Evolutionary conservation across 1,284 basidiomycete species (phyloP), one percentile per base, ranked within the genome.

Genomic region (Ganoderma sinense): DNA sequence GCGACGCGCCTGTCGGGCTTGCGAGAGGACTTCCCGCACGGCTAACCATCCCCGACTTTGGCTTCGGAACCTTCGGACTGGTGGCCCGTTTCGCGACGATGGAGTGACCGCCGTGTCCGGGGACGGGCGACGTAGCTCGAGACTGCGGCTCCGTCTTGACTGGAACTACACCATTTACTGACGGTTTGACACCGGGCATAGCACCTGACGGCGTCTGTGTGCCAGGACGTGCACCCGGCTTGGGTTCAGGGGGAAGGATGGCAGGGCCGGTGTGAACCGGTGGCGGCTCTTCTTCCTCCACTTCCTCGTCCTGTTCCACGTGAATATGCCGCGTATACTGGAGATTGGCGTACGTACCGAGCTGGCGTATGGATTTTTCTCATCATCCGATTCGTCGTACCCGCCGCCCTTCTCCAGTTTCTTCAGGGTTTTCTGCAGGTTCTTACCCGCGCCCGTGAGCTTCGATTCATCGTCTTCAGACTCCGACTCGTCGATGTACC

Each of bases 321-420:
- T 31, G 51, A 41, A 51, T 48, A 20, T 41, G 8, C 26, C 23
- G 26, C 23, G 56, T 41, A n/a, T 62, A 43, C 55, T 39, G 63
- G 43, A 29, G 63, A 56, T 62, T 55, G 33, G 62, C 48, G 33
- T 56, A 83, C 90, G 78, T 79, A 89, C 93, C 74, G 90, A 91
- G 77, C 88, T 91, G 0, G 90, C 91, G 77, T 95, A 95, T 7
- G 94, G 93, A 77, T 95, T 93, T 75, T 88, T 86, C 62, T 94
- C 92, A 41, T 94, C 92, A 69, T 95, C 94, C 67, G 88, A 91
- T n/a, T 94, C 94, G n/a, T 94, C 94, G 73, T 94, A 94, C 14
- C 85, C 90, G 11, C 88, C 87, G 69, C 92, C 93, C 73, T 90
- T 90, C 79, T 94, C 93, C 56, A 88, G 82, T 78, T 89, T 92